A percentile compares a stretch with the other conserved stretches of the same genome.
Evolutionary conservation across 345 rosid genomes (phyloP).

Genomic region (Gossypium turneri): DNA sequence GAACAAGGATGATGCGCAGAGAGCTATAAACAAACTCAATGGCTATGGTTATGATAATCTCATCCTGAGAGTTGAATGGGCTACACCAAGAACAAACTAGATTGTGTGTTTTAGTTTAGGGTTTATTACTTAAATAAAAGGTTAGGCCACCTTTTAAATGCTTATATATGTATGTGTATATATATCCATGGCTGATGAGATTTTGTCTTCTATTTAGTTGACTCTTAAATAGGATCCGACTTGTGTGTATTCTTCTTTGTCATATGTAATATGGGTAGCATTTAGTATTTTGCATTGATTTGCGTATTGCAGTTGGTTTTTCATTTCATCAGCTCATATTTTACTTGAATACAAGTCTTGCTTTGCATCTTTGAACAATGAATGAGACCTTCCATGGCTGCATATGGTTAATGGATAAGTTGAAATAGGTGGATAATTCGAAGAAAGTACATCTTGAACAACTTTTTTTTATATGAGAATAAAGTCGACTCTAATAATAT

Average conservation of each 20-base stretch:
- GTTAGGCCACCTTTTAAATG: background rate
- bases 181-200: background rate
- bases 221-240: background rate
- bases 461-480: too few relatives aligned
- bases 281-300: background rate
- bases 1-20: slow-evolving; percentile 79
- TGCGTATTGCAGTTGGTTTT: background rate
- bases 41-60: slow-evolving; percentile 94
- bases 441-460: too few relatives aligned
- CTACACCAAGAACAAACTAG: slow-evolving; percentile 76
- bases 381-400: too few relatives aligned
- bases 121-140: background rate
- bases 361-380: too few relatives aligned
- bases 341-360: background rate
- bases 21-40: slow-evolving; percentile 81
- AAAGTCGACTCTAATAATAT: too few relatives aligned
- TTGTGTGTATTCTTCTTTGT: background rate
- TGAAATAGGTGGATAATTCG: too few relatives aligned
- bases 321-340: background rate
- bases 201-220: background rate
- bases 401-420: too few relatives aligned
- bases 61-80: slow-evolving; percentile 93
- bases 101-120: background rate
- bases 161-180: background rate
- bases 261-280: background rate